Conservation (phyloP, 1,284 basidiomycete species). For the Neonothopanus nambi region DNA sequence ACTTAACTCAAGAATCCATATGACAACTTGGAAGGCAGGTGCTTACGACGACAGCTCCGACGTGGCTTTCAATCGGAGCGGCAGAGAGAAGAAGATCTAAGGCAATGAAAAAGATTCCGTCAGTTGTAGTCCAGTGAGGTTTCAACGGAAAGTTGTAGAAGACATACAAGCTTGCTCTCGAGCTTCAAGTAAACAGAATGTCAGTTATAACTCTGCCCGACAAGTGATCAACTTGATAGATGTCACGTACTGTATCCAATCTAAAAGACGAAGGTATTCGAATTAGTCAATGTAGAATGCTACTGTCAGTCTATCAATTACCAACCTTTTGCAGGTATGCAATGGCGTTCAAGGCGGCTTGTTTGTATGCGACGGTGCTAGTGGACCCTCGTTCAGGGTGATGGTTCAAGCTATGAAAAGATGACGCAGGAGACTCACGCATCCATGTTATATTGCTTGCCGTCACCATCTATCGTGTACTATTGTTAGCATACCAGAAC, state of each 20-base stretch:
- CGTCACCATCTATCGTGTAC: conserved; percentile 58
- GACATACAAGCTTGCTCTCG: conserved; percentile 70
- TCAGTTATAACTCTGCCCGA: neutral
- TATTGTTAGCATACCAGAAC: neutral
- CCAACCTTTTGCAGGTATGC: conserved; percentile 71
- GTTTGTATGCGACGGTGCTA: conserved; percentile 77
- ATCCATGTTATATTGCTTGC: conserved; percentile 78
- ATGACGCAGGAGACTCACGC: conserved; percentile 45
- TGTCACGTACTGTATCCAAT: conserved; percentile 62
- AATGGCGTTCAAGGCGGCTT: conserved; percentile 77
- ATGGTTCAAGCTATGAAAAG: neutral
- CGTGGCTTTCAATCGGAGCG: conserved; percentile 75
- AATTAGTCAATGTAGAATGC: conserved; percentile 3
- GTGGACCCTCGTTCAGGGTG: neutral
- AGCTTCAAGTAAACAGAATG: conserved; percentile 36
- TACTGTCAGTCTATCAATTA: neutral
- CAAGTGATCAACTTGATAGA: neutral
- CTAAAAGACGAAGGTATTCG: conserved; percentile 31
- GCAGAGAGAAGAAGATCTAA: conserved; percentile 74
- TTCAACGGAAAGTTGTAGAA: neutral
- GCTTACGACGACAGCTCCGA: conserved; percentile 70
- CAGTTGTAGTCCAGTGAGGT: neutral
- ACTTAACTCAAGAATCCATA: neutral
- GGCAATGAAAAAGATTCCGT: conserved; percentile 6
- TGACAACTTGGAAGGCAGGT: neutral